Base-by-base conservation (phyloP, 1,284 basidiomycete genomes). In the Moniliophthora roreri region DNA sequence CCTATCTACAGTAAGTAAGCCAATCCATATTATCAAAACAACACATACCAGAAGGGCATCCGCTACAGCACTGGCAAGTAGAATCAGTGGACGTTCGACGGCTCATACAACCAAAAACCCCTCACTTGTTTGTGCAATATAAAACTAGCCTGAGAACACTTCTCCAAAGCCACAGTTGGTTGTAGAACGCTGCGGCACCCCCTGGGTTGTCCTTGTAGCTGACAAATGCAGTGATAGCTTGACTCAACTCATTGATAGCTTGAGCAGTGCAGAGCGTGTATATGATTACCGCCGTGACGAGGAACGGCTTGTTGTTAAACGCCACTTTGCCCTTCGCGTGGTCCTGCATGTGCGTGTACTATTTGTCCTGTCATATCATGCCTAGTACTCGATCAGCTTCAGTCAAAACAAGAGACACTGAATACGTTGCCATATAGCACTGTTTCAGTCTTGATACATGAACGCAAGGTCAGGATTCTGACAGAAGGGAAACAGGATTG, bases 371-470 rank as follows among this genome's bases (percentile, higher is more conserved):
- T n/a, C n/a, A 26, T 28, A 16, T 28, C 15, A 35, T 11, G 23
- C 45, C 45, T 47, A 15, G 8, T 47, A 23, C 16, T 5, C 66
- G 2, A 75, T 75, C 15, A 68, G 69, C 51, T 70, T 68, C 15
- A 77, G 77, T 3, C 67, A 65, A 51, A 32, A 11, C 28, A 11
- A 6, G 28, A 32, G 28, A 6, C 11, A 11, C 7, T 6, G 28
- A 32, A 32, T 32, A 6, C 28, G 28, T 32, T 11, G 11, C 28
- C 28, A 32, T 32, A 32, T 32, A 32, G 28, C 28, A 32, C 7
- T 11, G 28, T 32, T 32, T 32, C 28, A 11, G 28, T 32, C 28
- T 32, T n/a, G n/a, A n/a, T n/a, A n/a, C n/a, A n/a, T n/a, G n/a
- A n/a, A n/a, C n/a, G n/a, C n/a, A n/a, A n/a, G n/a, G n/a, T n/a